Evolutionary conservation across 2,329 filamentous ascomycete genomes (phyloP).

Genomic region (Aquanectria penicillioides): DNA sequence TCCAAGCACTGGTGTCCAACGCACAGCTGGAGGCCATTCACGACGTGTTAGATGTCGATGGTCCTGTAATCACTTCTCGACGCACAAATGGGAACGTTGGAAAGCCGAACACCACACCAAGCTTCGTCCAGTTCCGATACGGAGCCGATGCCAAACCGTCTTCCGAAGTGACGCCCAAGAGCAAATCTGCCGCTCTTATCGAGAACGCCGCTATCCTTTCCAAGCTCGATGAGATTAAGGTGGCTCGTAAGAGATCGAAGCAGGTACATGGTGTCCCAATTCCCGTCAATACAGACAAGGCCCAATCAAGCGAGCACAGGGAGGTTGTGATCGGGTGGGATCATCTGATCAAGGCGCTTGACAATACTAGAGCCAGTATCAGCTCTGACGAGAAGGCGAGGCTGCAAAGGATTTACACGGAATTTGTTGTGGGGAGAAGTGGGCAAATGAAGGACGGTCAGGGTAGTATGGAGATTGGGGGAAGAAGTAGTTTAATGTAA

Average conservation of each 20-base stretch:
- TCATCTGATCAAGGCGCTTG: conserved; percentile 82
- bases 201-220: conserved; percentile 81
- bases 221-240: conserved; percentile 85
- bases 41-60: conserved; percentile 77
- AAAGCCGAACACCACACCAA: conserved; percentile 50
- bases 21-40: conserved; percentile 97
- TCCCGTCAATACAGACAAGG: conserved; percentile 38
- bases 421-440: conserved; percentile 92
- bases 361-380: conserved; percentile 83
- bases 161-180: conserved; percentile 56
- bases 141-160: conserved; percentile 64
- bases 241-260: conserved; percentile 65
- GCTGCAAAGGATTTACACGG: conserved; percentile 83
- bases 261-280: conserved; percentile 43
- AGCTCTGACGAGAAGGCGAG: conserved; percentile 79
- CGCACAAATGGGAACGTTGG: conserved; percentile 48
- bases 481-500: conserved; percentile 92
- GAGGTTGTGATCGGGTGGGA: conserved; percentile 88
- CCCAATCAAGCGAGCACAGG: conserved; percentile 52
- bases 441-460: conserved; percentile 96
- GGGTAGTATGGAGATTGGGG: conserved; percentile 90
- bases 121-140: conserved; percentile 87
- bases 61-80: conserved; percentile 49
- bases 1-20: conserved; percentile 95
- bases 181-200: conserved; percentile 67